Evolutionary conservation across 192 early-diverging fungal genomes (phyloP), one percentile per base, ranked within the genome.

Genomic region (Geranomyces michiganensis): DNA sequence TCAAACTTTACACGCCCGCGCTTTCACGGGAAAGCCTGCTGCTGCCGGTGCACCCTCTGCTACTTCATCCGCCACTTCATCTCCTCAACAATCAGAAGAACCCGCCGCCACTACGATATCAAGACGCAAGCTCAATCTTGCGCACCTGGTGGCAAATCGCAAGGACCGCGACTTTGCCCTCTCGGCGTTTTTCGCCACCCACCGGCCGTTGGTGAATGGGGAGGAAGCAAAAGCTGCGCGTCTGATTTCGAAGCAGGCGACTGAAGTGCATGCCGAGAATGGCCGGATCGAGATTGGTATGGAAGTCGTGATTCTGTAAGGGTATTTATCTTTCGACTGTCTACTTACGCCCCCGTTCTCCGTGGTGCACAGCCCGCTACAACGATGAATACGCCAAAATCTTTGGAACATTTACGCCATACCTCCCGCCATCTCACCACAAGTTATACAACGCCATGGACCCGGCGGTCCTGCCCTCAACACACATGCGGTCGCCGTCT

Each of bases 341-440:
- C 46, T 53, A 26, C 24, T 53, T 53, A 24, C 24, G 4, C 58
- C 4, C 29, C 17, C 31, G 9, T 33, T 60, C 17, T 32, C 31
- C 17, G 58, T 29, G 5, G 7, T 17, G 31, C 24, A n/a, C 58
- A 72, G 70, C 59, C 4, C 48, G 48, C 6, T 66, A 66, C 64
- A 64, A 73, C 36, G 74, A 76, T 44, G 74, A 76, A 53, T 76
- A 76, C 56, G 45, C 59, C 17, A 76, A 76, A 33, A 49, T 76
- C 43, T 76, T 76, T 30, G 61, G 46, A 53, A 33, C 65, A 17
- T 73, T 73, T 14, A 65, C 72, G 9, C 72, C 72, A 4, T 67
- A 64, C 32, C 51, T 41, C 9, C 63, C 71, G 17, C 71, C 71
- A 15, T 72, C 71, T 8, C 45, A 68, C 12, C 51, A 55, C 29